phyloP scores from a whole-genome alignment of 2,329 filamentous ascomycete species.

The Aureobasidium sp. region DNA sequence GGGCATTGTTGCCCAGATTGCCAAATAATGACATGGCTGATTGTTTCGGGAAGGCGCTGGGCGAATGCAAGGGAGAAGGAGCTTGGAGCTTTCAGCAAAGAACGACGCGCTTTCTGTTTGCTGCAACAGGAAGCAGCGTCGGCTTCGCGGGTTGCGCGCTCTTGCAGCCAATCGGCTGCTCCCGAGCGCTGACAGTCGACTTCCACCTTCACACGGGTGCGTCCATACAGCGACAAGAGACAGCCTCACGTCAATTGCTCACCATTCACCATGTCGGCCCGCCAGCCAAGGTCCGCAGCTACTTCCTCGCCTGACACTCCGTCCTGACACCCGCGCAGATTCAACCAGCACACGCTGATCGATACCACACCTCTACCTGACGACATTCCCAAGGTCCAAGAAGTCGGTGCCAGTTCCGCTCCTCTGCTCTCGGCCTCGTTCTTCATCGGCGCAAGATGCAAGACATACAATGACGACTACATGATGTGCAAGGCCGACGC shows the following conservation, averaged over 20 bases:
- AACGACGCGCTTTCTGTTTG: constrained; percentile 9
- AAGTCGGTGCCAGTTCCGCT: constrained; percentile 88
- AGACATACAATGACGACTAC: constrained; percentile 94
- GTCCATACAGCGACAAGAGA: constrained; percentile 2
- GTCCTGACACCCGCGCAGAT: constrained; percentile 50
- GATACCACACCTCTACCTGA: constrained; percentile 94
- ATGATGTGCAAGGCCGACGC: constrained; percentile 99
- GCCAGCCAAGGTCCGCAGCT: constrained; percentile 50
- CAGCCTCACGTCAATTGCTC: constrained; percentile 13
- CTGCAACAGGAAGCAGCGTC: not conserved
- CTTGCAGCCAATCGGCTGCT: constrained; percentile 5
- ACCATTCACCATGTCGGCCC: constrained; percentile 50
- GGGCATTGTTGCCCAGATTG: constrained; percentile 2
- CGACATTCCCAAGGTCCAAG: constrained; percentile 84
- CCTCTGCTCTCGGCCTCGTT: constrained; percentile 86
- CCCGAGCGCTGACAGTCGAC: constrained; percentile 13
- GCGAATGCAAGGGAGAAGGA: constrained; percentile 5
- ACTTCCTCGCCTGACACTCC: constrained; percentile 8
- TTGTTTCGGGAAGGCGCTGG: not conserved
- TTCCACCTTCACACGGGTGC: constrained; percentile 10
- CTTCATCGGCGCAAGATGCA: constrained; percentile 96
- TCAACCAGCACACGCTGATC: constrained; percentile 88
- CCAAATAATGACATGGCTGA: constrained; percentile 13
- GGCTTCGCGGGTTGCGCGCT: not conserved
- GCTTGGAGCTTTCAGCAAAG: constrained; percentile 5